phyloP scores from a whole-genome alignment of 257 asterid genomes.

The Solanum chilense region DNA sequence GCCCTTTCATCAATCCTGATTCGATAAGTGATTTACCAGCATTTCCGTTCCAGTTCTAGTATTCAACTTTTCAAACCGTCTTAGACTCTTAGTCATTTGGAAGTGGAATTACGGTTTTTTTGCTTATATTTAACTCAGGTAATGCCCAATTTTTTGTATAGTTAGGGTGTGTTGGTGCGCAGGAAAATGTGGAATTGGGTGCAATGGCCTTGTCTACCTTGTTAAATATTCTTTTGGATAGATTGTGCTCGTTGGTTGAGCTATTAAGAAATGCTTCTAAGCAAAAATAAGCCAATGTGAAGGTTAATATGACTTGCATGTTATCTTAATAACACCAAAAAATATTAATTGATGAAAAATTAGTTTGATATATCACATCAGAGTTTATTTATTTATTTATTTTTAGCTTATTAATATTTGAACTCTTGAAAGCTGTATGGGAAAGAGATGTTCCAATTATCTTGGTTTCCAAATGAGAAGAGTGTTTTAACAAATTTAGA shows the following conservation, averaged over 20 bases:
- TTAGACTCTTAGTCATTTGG: not conserved
- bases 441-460: not conserved
- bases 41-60: not conserved
- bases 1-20: not conserved
- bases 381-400: not conserved
- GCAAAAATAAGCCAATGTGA: not conserved
- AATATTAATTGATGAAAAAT: not conserved
- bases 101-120: not conserved
- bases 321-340: not conserved
- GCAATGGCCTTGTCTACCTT: not conserved
- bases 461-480: not conserved
- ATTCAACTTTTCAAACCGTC: not conserved
- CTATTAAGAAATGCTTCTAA: not conserved
- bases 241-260: not conserved
- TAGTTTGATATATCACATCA: not conserved
- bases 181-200: not conserved
- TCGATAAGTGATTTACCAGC: not conserved
- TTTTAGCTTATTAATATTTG: not conserved
- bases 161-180: not conserved
- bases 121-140: not conserved
- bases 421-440: not conserved
- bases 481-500: not conserved
- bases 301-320: not conserved
- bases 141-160: not conserved
- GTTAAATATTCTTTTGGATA: not conserved